Base-by-base conservation (phyloP, 805 yeast species). In the Candida insectorum region DNA sequence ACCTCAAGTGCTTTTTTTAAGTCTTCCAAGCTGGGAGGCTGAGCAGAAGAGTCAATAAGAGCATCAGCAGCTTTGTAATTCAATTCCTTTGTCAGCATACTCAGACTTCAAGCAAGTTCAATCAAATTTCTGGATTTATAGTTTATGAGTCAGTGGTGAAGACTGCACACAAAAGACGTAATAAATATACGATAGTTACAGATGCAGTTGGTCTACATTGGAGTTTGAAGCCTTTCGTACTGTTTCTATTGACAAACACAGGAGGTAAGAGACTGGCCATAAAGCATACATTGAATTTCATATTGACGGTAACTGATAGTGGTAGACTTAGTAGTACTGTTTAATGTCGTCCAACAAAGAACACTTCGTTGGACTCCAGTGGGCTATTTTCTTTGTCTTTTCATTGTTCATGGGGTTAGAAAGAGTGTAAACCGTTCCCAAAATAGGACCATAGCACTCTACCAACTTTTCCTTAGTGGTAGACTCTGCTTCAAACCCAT, bases 321-420 rank as follows among this genome's bases (percentile, higher is more conserved):
- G 54, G 17, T 37, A 14, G 37, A 30, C 15, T 37, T 37, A 20
- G 19, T 26, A 26, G 8, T 12, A 13, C 16, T 12, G 11, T 7
- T 15, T 16, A 20, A 36, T 30, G 13, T 36, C 39, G 11, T 35
- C 34, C 16, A 35, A 6, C 18, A 35, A 26, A 13, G 20, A n/a
- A 11, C 15, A 8, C 5, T 20, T 26, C 6, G 17, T 19, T 20
- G 37, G 33, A 3, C 10, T n/a, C 38, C 38, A 34, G 4, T 28
- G 30, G 8, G 20, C 11, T 3, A 16, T 3, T 23, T 22, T 27
- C 26, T 29, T 19, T 16, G 38, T 34, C 38, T 30, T 30, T 15
- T 21, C 26, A n/a, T 24, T 11, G 24, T 15, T 14, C n/a, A 23
- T 15, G 12, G n/a, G 24, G 20, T 31, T 30, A 20, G 26, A 17